Evolutionary conservation across 768 basidiomycete genomes (phyloP), one percentile per base, ranked within the genome.

Genomic region (Russula emetica): DNA sequence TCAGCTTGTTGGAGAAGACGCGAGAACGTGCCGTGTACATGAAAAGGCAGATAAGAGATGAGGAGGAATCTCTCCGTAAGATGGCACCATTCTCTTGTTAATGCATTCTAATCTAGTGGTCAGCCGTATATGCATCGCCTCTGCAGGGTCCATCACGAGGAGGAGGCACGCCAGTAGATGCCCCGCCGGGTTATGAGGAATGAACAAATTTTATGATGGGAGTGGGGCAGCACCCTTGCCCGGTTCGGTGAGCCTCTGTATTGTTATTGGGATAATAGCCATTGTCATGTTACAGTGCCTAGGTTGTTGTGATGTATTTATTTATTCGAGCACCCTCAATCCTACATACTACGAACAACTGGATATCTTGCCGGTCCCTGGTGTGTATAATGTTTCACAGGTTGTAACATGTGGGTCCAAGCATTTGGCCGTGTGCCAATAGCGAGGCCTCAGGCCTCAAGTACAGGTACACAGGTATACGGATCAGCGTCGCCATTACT

Each of bases 21-120:
- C 81, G 90, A 56, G 89, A 92, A 75, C 77, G 82, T 53, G 84
- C 84, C 18, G 83, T 90, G 56, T 89, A 86, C 69, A 90, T 90
- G 89, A 85, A 78, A 71, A 77, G 87, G 53, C 84, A 85, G 72
- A 74, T 76, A 53, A 70, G 69, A 16, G 83, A 84, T 54, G 82
- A 85, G 20, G 81, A 84, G 58, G 85, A 87, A 58, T 80, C 80
- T 2, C 75, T 85, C 40, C 87, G 87, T 88, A 70, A 67, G 87
- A 82, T 34, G 22, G 20, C 16, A 22, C 14, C 28, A 14, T 28
- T 28, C 24, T 8, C 14, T 22, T 40, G 10, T 30, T 30, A 16
- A 36, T 16, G 9, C 18, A 26, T 50, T 55, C 60, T 61, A 26
- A 64, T 36, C 34, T 32, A 34, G 2, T 47, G 1, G 30, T 47